These are phyloP conservation scores for Epichloe uncinata DNA, from an alignment of 2,329 filamentous ascomycete genomes.

Conservation along the genomic window DNA sequence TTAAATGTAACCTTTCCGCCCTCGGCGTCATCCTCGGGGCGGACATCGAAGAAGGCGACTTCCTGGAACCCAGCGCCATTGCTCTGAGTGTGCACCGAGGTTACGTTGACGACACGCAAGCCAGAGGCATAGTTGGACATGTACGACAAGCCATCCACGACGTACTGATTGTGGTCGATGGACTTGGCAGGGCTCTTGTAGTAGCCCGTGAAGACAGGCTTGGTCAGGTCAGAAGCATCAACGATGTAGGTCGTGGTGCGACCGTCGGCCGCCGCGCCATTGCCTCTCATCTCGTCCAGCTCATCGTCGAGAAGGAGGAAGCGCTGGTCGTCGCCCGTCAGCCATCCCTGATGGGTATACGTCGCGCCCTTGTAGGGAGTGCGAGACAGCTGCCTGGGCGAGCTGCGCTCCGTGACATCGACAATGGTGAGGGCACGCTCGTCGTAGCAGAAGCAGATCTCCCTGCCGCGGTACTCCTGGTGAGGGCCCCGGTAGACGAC, in stretches of 20 bases:
- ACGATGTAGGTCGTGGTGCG: conserved; percentile 22
- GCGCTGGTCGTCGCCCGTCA: conserved; percentile 28
- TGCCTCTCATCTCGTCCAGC: conserved; percentile 30
- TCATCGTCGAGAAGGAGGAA: conserved; percentile 35
- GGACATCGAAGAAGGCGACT: no score
- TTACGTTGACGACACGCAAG: conserved; percentile 24
- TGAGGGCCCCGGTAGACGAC: conserved; percentile 38
- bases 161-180: conserved; percentile 35
- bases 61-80: no score
- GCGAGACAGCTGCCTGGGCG: conserved; percentile 32
- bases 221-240: conserved; percentile 15
- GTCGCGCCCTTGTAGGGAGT: conserved; percentile 39
- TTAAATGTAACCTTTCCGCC: conserved; percentile 30
- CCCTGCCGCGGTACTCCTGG: conserved; percentile 25
- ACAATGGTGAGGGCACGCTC: conserved; percentile 18
- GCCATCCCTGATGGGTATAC: conserved; percentile 43
- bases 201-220: conserved; percentile 24
- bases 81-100: conserved; percentile 11
- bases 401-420: conserved; percentile 35
- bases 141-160: conserved; percentile 27
- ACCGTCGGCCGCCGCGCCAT: conserved; percentile 22
- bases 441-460: conserved; percentile 14
- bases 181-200: conserved; percentile 25
- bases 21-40: conserved; percentile 31
- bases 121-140: conserved; percentile 35